Conservation (phyloP, 148 eudicot genomes). For the Camellia japonica region DNA sequence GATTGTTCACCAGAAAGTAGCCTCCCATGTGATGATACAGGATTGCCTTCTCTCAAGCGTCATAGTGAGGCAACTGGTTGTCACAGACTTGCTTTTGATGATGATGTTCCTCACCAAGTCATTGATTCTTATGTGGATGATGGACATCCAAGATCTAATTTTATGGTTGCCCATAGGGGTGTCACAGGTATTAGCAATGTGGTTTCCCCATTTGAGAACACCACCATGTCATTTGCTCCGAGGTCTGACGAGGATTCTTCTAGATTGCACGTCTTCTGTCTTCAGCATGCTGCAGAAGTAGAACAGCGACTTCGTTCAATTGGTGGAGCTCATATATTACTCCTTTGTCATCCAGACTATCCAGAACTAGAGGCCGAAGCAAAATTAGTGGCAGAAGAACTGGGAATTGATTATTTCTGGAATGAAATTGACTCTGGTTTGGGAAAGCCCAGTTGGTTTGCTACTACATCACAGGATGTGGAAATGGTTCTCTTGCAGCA, state of each 20-base stretch:
- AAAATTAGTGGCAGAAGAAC: slow-evolving; percentile 71
- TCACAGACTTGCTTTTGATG: slow-evolving; percentile 31
- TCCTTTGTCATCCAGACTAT: slow-evolving; percentile 96
- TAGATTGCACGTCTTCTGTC: slow-evolving; percentile 88
- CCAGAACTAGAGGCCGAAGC: slow-evolving; percentile 83
- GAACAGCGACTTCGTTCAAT: slow-evolving; percentile 59
- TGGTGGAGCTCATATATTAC: slow-evolving; percentile 78
- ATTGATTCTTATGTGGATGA: slow-evolving; percentile 23
- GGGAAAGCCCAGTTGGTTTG: too few relatives aligned
- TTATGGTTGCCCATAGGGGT: slow-evolving; percentile 24
- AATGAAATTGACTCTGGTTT: too few relatives aligned
- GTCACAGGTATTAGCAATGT: slow-evolving; percentile 20
- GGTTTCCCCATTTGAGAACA: slow-evolving; percentile 22
- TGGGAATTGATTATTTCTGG: slow-evolving; percentile 54
- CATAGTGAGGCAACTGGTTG: slow-evolving; percentile 29
- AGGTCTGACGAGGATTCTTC: slow-evolving; percentile 78
- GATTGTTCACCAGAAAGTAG: slow-evolving; percentile 35
- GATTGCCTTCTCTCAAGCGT: slow-evolving; percentile 29
- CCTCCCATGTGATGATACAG: slow-evolving; percentile 36
- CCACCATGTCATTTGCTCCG: slow-evolving; percentile 33
- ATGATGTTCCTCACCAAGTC: slow-evolving; percentile 29
- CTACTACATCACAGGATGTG: too few relatives aligned
- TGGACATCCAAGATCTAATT: slow-evolving; percentile 28
- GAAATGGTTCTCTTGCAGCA: too few relatives aligned
- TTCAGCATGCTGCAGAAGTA: slow-evolving; percentile 90